Evolutionary conservation across 192 early-diverging fungal genomes (phyloP).

Genomic region (Coemansia sp.): DNA sequence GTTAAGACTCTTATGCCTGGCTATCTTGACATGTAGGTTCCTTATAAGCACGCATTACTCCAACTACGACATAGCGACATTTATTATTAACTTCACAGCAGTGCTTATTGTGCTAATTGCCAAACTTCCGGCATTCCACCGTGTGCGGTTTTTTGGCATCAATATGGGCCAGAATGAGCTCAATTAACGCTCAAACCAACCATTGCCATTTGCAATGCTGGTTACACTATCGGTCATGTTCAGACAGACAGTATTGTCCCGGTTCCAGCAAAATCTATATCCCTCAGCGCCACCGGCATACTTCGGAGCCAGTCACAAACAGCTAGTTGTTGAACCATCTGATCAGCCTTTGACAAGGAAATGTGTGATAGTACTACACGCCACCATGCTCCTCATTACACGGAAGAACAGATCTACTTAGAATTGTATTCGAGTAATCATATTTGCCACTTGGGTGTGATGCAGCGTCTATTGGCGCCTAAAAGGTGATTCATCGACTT

Average conservation of each 20-base stretch:
- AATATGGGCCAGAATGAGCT: constrained; percentile 62
- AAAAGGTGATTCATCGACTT: not conserved
- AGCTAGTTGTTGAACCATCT: not conserved
- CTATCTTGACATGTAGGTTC: constrained; percentile 55
- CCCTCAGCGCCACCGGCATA: not conserved
- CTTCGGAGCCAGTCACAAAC: not conserved
- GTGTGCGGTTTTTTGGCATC: constrained; percentile 93
- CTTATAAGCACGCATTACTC: constrained; percentile 94
- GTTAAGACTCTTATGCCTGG: not conserved
- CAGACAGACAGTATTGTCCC: not conserved
- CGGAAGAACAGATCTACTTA: not conserved
- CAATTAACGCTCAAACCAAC: constrained; percentile 16
- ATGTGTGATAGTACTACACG: not conserved
- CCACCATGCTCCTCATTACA: not conserved
- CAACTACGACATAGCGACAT: constrained; percentile 88
- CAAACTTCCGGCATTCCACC: constrained; percentile 87
- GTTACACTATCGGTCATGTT: not conserved
- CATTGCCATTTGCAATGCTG: not conserved
- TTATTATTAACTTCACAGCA: constrained; percentile 86
- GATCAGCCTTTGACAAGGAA: not conserved
- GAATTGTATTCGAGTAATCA: not conserved
- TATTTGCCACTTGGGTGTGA: not conserved
- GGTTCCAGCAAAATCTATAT: not conserved
- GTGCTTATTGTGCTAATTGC: constrained; percentile 83
- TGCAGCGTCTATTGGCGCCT: not conserved